Conservation (phyloP, 495 filamentous ascomycete genomes). For the Aspergillus homomorphus region DNA sequence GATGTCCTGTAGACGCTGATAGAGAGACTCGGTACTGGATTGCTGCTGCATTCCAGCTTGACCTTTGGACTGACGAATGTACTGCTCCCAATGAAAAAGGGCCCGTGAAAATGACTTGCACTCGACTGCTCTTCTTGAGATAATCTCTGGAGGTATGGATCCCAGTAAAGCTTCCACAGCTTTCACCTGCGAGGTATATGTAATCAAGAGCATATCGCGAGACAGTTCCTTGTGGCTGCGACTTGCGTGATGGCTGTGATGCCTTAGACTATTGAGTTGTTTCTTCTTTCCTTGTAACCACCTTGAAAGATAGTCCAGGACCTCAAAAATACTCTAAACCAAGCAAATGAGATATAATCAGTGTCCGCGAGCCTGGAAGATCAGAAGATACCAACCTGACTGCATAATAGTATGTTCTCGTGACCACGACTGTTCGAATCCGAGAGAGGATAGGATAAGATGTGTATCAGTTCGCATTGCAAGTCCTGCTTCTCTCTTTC, state of each 20-base stretch:
- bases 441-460: constrained; percentile 61
- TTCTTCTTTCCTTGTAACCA: constrained; percentile 86
- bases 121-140: constrained; percentile 80
- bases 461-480: constrained; percentile 63
- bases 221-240: constrained; percentile 36
- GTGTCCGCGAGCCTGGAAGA: background rate
- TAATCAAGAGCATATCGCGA: constrained; percentile 38
- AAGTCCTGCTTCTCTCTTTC: constrained; percentile 64
- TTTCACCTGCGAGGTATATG: constrained; percentile 51
- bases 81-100: constrained; percentile 90
- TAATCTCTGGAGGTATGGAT: constrained; percentile 76
- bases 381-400: constrained; percentile 58
- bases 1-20: constrained; percentile 81
- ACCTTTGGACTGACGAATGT: constrained; percentile 62
- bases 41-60: constrained; percentile 32
- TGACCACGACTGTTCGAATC: constrained; percentile 51
- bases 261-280: constrained; percentile 39
- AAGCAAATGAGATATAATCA: constrained; percentile 2
- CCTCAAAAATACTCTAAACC: constrained; percentile 75
- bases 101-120: constrained; percentile 91
- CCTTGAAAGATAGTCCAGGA: constrained; percentile 84
- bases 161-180: constrained; percentile 61
- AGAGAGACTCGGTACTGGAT: constrained; percentile 54
- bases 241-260: constrained; percentile 34
- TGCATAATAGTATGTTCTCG: constrained; percentile 74